phyloP scores from a whole-genome alignment of 108 stramenopile species.

The Cylindrotheca closterium region DNA sequence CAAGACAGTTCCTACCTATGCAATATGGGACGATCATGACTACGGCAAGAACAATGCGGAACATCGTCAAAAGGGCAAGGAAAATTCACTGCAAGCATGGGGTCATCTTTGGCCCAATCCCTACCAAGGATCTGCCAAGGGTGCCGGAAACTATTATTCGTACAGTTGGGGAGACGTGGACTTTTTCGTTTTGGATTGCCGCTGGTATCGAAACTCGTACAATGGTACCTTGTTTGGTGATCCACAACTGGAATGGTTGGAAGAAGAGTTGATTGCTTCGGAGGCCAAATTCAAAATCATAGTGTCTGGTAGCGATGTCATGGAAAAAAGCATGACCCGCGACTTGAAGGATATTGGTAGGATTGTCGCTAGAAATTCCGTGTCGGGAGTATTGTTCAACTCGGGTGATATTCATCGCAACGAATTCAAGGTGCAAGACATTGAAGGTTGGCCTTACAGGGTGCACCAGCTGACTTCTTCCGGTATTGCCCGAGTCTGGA shows the following conservation, averaged over 20 bases:
- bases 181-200: conserved; percentile 28
- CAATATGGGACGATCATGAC: conserved; percentile 34
- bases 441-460: conserved; percentile 16
- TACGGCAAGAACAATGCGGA: conserved; percentile 24
- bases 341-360: conserved; percentile 19
- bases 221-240: conserved; percentile 14
- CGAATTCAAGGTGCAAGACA: conserved; percentile 18
- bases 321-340: conserved; percentile 6
- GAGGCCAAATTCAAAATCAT: conserved; percentile 27
- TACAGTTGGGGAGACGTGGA: conserved; percentile 28
- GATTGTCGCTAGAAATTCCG: conserved; percentile 2
- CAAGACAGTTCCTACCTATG: conserved; percentile 21
- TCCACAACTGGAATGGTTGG: conserved; percentile 24
- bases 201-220: conserved; percentile 15
- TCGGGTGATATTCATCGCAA: conserved; percentile 37
- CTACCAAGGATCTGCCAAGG: background rate
- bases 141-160: conserved; percentile 19
- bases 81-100: conserved; percentile 15
- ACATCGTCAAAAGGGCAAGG: conserved; percentile 21
- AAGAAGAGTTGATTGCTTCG: conserved; percentile 3
- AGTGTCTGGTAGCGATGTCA: conserved; percentile 24
- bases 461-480: conserved; percentile 24
- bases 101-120: conserved; percentile 29
- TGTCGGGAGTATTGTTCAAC: conserved; percentile 25
- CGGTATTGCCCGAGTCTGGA: conserved; percentile 30